Evolutionary conservation across 768 basidiomycete genomes (phyloP).

Genomic region (Phylloporus arenicola): DNA sequence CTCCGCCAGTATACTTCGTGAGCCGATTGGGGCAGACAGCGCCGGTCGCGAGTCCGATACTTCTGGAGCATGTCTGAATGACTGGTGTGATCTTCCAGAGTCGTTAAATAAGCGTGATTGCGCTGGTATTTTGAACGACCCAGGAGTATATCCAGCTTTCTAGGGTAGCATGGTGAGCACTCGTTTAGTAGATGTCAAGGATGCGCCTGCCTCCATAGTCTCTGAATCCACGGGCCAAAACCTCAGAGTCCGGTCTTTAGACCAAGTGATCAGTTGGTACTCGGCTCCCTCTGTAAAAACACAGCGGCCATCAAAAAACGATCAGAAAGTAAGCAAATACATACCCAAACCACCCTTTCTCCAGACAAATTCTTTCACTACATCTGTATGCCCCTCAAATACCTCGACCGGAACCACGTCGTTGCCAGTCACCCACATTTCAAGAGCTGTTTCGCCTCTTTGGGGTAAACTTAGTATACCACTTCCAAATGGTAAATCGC

Average conservation of each 20-base stretch:
- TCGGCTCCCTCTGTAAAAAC: conserved; percentile 41
- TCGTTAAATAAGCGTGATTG: conserved; percentile 19
- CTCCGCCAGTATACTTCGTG: conserved; percentile 64
- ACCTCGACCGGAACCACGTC: conserved; percentile 49
- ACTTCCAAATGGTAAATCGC: conserved; percentile 86
- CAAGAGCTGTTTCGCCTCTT: conserved; percentile 74
- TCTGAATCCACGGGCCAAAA: conserved; percentile 84
- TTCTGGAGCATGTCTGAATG: conserved; percentile 54
- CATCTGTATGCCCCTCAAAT: conserved; percentile 87
- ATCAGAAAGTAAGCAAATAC: neutral
- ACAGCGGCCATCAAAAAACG: neutral
- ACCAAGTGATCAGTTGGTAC: conserved; percentile 70
- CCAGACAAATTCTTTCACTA: conserved; percentile 99
- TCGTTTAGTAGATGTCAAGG: neutral
- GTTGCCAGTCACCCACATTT: conserved; percentile 61
- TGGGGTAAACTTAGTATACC: conserved; percentile 88
- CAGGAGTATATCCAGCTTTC: conserved; percentile 46
- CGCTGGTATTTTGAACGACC: conserved; percentile 22
- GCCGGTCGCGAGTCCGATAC: conserved; percentile 35
- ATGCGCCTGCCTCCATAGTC: conserved; percentile 52
- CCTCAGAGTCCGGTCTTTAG: conserved; percentile 84
- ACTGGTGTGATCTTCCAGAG: conserved; percentile 29
- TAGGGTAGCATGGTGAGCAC: conserved; percentile 22
- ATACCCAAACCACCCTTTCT: conserved; percentile 58
- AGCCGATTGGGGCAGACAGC: conserved; percentile 63